phyloP scores from a whole-genome alignment of 2,329 filamentous ascomycete genomes.

The Sarocladiaceae sp. region DNA sequence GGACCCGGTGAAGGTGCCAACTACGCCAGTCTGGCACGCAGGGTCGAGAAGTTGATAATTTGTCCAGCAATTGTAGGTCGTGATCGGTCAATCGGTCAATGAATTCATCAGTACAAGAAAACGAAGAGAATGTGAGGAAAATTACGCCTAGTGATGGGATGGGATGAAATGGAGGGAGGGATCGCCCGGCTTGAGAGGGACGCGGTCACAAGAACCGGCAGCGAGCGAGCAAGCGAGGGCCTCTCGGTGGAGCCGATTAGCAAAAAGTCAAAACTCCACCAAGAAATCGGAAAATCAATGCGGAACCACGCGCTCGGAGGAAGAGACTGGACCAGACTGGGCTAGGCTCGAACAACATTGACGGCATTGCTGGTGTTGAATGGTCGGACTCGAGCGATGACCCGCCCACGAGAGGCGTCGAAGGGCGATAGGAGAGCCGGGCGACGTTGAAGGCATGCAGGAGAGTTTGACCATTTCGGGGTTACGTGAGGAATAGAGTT shows the following conservation, averaged over 20 bases:
- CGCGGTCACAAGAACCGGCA: too few species aligned
- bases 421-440: too few species aligned
- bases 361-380: neutral
- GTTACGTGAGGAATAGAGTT: too few species aligned
- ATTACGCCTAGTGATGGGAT: neutral
- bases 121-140: neutral
- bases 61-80: neutral
- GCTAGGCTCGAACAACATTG: neutral
- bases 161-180: neutral
- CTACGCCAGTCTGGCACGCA: neutral
- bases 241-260: too few species aligned
- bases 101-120: too few species aligned
- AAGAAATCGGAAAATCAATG: neutral
- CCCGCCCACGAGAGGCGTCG: too few species aligned
- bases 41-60: neutral
- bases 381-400: neutral
- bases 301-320: neutral
- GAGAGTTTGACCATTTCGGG: too few species aligned
- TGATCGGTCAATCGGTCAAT: neutral
- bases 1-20: neutral
- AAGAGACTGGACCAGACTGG: neutral
- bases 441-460: too few species aligned
- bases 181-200: too few species aligned
- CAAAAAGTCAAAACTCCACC: neutral
- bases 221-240: too few species aligned